These are phyloP conservation scores for Lathyrus aphaca DNA, from an alignment of 306 rosid species.

Conservation along the genomic window DNA sequence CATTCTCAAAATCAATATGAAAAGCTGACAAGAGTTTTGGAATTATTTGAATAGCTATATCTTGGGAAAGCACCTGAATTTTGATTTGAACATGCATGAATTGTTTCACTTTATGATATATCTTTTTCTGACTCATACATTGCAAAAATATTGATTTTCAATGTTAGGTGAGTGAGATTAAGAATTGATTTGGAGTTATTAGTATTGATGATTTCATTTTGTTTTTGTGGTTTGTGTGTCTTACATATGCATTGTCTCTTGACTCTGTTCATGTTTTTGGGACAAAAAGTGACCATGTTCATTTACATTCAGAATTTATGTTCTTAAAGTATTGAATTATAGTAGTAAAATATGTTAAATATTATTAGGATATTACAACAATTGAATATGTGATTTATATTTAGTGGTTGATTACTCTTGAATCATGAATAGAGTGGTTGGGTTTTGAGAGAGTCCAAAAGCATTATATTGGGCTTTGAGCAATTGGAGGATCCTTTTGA, in stretches of 20 bases:
- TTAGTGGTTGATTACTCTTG: too few relatives aligned
- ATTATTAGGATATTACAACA: too few relatives aligned
- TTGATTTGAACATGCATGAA: slow-evolving; percentile 31
- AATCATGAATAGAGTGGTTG: too few relatives aligned
- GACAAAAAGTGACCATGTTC: too few relatives aligned
- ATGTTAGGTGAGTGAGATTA: slow-evolving; percentile 4
- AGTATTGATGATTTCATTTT: slow-evolving; percentile 2
- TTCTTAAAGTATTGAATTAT: too few relatives aligned
- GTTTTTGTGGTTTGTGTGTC: neutral
- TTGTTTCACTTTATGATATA: slow-evolving; percentile 14
- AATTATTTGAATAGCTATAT: slow-evolving; percentile 26
- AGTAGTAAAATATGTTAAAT: too few relatives aligned
- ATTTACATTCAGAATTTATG: neutral
- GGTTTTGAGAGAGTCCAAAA: too few relatives aligned
- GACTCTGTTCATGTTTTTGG: neutral
- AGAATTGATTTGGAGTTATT: slow-evolving; percentile 12
- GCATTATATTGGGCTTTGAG: too few relatives aligned
- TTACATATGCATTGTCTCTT: neutral
- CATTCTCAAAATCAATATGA: slow-evolving; percentile 32
- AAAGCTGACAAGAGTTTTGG: slow-evolving; percentile 18
- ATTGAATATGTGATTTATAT: too few relatives aligned
- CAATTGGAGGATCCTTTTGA: too few relatives aligned
- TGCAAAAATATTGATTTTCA: slow-evolving; percentile 14
- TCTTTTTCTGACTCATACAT: slow-evolving; percentile 5
- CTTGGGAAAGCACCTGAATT: slow-evolving; percentile 34